Evolutionary conservation across 2,329 filamentous ascomycete genomes (phyloP).

Genomic region (Ophiostoma pallidulum): DNA sequence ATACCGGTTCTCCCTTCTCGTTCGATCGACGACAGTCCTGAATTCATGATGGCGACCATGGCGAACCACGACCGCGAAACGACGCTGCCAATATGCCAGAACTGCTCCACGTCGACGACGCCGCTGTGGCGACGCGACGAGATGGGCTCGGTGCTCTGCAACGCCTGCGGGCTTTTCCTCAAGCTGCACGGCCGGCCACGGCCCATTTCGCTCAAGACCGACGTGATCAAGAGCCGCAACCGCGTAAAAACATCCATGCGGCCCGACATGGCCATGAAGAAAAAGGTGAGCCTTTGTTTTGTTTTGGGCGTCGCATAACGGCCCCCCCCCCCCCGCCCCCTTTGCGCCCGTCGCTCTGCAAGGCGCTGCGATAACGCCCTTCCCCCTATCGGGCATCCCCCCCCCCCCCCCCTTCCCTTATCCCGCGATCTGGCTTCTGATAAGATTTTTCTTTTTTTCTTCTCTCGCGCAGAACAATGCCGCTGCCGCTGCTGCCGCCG

Average conservation of each 20-base stretch:
- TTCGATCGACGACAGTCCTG: background rate
- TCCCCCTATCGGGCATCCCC: no score
- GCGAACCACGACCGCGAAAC: slow-evolving; percentile 48
- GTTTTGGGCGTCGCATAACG: background rate
- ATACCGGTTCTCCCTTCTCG: no score
- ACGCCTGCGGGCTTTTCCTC: slow-evolving; percentile 93
- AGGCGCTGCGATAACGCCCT: no score
- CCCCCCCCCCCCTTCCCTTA: no score
- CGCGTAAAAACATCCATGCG: slow-evolving; percentile 75
- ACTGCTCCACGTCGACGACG: slow-evolving; percentile 91
- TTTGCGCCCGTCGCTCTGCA: no score
- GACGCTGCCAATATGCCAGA: slow-evolving; percentile 89
- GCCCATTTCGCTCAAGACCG: slow-evolving; percentile 94
- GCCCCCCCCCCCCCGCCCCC: no score
- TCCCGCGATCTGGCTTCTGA: background rate
- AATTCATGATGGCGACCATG: slow-evolving; percentile 36
- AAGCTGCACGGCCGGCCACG: slow-evolving; percentile 91
- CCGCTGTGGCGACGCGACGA: slow-evolving; percentile 97
- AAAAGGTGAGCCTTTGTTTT: slow-evolving; percentile 54
- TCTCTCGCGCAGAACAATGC: slow-evolving; percentile 10
- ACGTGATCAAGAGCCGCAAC: slow-evolving; percentile 99
- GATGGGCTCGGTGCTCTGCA: slow-evolving; percentile 89
- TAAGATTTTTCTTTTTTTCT: background rate
- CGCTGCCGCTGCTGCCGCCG: slow-evolving; percentile 12
- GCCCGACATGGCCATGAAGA: slow-evolving; percentile 67